These are phyloP conservation scores for Fraxinus sp. DNA, from an alignment of 305 asterid genomes.

Conservation along the genomic window DNA sequence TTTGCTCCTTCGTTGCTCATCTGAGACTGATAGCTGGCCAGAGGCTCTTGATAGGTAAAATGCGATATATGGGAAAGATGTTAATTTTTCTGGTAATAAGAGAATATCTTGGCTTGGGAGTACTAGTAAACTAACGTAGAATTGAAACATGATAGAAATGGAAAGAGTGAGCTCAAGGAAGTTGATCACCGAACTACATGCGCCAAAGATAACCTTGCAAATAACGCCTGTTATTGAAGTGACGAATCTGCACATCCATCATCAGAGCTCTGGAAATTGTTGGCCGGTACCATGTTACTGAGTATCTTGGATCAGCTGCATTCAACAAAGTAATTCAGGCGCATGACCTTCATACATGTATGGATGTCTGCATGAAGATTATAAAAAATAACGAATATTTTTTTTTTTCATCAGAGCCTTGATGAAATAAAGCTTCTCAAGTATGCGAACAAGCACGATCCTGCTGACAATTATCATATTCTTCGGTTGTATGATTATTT, in stretches of 20 bases:
- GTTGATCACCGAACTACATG: conserved; percentile 35
- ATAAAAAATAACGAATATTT: conserved; percentile 84
- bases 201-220: conserved; percentile 44
- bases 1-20: too few species aligned
- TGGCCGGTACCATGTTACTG: conserved; percentile 99
- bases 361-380: conserved; percentile 91
- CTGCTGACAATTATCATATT: conserved; percentile 88
- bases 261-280: conserved; percentile 61
- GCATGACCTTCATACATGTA: conserved; percentile 94
- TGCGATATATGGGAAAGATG: conserved; percentile 44
- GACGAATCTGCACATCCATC: conserved; percentile 43
- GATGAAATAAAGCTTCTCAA: conserved; percentile 98
- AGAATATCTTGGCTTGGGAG: conserved; percentile 49
- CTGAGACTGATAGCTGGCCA: not conserved
- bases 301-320: conserved; percentile 99
- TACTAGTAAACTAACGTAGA: conserved; percentile 42
- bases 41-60: conserved; percentile 49
- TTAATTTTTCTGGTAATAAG: conserved; percentile 45
- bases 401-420: conserved; percentile 89
- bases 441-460: conserved; percentile 93
- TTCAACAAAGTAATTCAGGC: conserved; percentile 99
- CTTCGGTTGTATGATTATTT: conserved; percentile 96
- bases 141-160: conserved; percentile 34
- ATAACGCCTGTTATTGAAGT: conserved; percentile 50
- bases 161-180: conserved; percentile 52